These are phyloP conservation scores for Cladosporium sp. DNA, from an alignment of 2,329 filamentous ascomycete species.

Conservation along the genomic window DNA sequence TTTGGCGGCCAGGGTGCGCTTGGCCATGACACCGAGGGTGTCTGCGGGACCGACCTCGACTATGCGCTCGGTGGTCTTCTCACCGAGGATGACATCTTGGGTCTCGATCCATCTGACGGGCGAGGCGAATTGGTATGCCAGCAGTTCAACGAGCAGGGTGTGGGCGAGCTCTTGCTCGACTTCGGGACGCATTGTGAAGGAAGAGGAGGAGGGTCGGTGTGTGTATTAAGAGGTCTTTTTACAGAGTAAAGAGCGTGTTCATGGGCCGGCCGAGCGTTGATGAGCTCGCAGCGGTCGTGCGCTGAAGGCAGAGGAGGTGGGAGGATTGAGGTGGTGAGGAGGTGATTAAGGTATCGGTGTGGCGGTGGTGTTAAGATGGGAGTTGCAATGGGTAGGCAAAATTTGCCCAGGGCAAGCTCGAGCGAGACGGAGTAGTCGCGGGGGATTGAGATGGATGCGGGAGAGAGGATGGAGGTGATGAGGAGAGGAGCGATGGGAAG, in stretches of 20 bases:
- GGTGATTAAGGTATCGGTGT: too few species aligned
- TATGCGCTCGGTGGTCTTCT: constrained; percentile 93
- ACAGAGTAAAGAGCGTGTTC: constrained; percentile 19
- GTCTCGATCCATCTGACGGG: constrained; percentile 99
- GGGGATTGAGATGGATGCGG: constrained; percentile 7
- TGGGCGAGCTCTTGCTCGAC: constrained; percentile 99
- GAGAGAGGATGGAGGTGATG: constrained; percentile 1
- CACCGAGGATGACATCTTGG: constrained; percentile 97
- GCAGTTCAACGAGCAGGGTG: constrained; percentile 95
- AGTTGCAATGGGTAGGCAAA: constrained; percentile 13
- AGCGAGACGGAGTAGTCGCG: background rate
- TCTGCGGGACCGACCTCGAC: constrained; percentile 97
- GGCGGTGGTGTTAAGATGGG: constrained; percentile 14
- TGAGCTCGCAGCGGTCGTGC: too few species aligned
- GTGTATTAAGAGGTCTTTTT: constrained; percentile 18
- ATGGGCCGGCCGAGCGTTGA: constrained; percentile 10
- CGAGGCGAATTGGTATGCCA: constrained; percentile 98
- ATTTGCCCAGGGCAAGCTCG: constrained; percentile 13
- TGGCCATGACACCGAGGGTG: constrained; percentile 96
- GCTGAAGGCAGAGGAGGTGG: constrained; percentile 1
- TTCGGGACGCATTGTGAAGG: constrained; percentile 79
- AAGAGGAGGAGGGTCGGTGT: background rate
- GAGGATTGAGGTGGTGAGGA: constrained; percentile 15
- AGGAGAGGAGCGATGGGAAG: constrained; percentile 1
- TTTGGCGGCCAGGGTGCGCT: constrained; percentile 90